Conservation (phyloP, 2,329 filamentous ascomycete genomes). For the Ascochyta fabae region DNA sequence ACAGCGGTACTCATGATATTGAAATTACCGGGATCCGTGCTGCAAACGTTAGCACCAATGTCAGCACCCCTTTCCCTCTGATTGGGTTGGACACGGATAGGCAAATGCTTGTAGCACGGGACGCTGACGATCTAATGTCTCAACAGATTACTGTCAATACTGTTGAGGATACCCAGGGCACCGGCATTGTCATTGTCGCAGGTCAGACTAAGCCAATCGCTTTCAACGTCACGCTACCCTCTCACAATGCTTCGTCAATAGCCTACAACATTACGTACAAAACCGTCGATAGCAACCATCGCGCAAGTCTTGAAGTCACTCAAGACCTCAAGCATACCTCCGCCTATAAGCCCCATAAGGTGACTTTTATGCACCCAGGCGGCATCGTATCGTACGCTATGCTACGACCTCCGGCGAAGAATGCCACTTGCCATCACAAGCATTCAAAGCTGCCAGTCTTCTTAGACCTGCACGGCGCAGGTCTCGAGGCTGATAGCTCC, state of each 20-base stretch:
- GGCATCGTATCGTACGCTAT: conserved; percentile 64
- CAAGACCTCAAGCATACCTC: conserved; percentile 35
- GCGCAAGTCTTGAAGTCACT: conserved; percentile 29
- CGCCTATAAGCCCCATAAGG: conserved; percentile 56
- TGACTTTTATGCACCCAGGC: conserved; percentile 62
- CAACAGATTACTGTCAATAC: conserved; percentile 16
- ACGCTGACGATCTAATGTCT: conserved; percentile 6
- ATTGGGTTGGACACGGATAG: conserved; percentile 6
- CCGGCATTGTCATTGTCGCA: conserved; percentile 32
- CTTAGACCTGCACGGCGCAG: conserved; percentile 63
- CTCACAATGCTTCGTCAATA: conserved; percentile 33
- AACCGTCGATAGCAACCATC: conserved; percentile 11
- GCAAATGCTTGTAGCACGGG: conserved; percentile 23
- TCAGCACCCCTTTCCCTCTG: conserved; percentile 15
- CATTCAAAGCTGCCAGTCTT: conserved; percentile 54
- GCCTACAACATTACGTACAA: conserved; percentile 38
- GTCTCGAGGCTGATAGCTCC: conserved; percentile 60
- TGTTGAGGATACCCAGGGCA: background rate
- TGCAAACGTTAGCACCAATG: conserved; percentile 29
- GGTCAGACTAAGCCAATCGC: conserved; percentile 53
- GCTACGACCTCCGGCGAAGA: conserved; percentile 59
- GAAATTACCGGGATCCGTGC: conserved; percentile 44
- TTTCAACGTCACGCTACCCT: conserved; percentile 42
- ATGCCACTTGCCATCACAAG: conserved; percentile 38
- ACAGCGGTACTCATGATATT: conserved; percentile 49